Evolutionary conservation across 441 rosid species (phyloP), one percentile per base, ranked within the genome.

Genomic region (Pelargonium fulgidum): DNA sequence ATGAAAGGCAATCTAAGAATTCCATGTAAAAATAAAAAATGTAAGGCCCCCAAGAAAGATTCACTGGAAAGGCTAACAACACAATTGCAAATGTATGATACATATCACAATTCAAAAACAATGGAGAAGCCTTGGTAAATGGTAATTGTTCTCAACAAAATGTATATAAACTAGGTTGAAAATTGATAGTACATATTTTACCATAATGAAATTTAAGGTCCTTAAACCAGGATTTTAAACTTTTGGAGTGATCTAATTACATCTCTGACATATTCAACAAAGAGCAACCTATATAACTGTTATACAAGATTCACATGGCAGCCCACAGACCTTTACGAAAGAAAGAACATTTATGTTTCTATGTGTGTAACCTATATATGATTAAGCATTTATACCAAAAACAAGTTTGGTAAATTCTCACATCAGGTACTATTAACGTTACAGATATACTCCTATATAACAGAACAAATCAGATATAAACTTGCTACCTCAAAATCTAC

Each of bases 401-500:
- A 58, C 24, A 54, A 16, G 62, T 54, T 17, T 16, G 3, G 1
- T 19, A 58, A 19, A 24, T 26, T 2, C 13, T 62, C 41, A 24
- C 39, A 62, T 62, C 39, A 33, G 4, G 39, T 33, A 5, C 7
- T 33, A 33, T 33, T 33, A 33, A 33, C 7, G 39, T 33, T 26
- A 62, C 17, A 24, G 16, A 36, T 62, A 12, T 33, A 61, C 64
- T 61, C 64, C 64, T 61, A 13, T 62, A 36, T 62, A 62, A 29
- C 13, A 11, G 64, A 24, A 62, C 10, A 9, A 24, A 62, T 72
- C 41, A 16, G 67, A 73, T 20, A 56, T 42, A 50, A 42, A 54
- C 8, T 45, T 69, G 71, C 62, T 86, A 95, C 99, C 98, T 95
- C 95, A 85, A 95, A 92, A 78, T 95, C 97, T 65, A 92, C 93